Evolutionary conservation across 2,329 filamentous ascomycete species (phyloP).

Genomic region (Pseudocercospora eumusae): DNA sequence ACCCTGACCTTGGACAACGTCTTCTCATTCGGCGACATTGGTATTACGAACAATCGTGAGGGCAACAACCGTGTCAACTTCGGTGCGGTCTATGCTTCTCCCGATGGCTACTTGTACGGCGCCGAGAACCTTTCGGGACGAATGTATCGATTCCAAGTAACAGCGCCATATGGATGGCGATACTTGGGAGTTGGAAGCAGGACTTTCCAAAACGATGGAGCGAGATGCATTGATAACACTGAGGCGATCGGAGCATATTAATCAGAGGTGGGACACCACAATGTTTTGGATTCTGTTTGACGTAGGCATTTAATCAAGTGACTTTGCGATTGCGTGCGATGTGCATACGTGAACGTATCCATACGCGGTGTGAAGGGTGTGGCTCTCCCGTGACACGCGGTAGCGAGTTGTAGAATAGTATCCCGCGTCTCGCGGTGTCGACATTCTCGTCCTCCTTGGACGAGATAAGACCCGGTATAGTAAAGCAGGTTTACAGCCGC

Average conservation of each 20-base stretch:
- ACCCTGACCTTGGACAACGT: background rate
- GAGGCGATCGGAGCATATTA: slow-evolving; percentile 4
- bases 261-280: background rate
- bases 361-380: too few species aligned
- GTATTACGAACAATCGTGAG: background rate
- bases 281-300: background rate
- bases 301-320: background rate
- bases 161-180: background rate
- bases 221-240: slow-evolving; percentile 17
- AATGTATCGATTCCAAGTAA: slow-evolving; percentile 13
- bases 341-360: too few species aligned
- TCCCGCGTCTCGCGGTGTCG: too few species aligned
- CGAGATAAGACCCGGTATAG: too few species aligned
- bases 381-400: too few species aligned
- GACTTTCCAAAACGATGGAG: slow-evolving; percentile 13
- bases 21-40: slow-evolving; percentile 1
- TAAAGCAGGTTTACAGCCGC: too few species aligned
- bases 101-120: slow-evolving; percentile 11
- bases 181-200: background rate
- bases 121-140: slow-evolving; percentile 8
- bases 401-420: too few species aligned
- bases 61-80: slow-evolving; percentile 6
- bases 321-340: too few species aligned
- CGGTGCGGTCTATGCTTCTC: slow-evolving; percentile 12
- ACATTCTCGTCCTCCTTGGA: too few species aligned